Percentiles rank a stretch among this genome's conserved stretches.
Evolutionary conservation across 1,284 basidiomycete species (phyloP).

Genomic region (Ganoderma multipileum): DNA sequence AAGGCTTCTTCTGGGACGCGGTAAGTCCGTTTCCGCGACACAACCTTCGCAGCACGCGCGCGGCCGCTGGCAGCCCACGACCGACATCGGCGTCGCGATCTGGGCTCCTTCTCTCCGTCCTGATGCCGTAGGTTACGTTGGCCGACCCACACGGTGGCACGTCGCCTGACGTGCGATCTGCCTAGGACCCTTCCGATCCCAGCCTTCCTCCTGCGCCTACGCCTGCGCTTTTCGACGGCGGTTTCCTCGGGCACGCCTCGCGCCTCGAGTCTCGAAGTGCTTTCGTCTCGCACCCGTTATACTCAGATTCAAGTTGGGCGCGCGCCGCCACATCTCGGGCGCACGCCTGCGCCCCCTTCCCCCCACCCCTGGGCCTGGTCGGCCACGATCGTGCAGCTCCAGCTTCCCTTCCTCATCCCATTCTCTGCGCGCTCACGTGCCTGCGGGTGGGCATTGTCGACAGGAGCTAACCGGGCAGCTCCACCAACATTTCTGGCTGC

Average conservation of each 20-base stretch:
- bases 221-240: not conserved
- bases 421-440: not conserved
- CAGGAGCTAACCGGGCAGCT: not conserved
- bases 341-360: not conserved
- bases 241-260: not conserved
- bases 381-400: not conserved
- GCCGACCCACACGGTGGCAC: too few relatives aligned
- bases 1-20: not conserved
- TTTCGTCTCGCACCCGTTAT: not conserved
- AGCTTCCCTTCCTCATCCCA: not conserved
- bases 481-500: not conserved
- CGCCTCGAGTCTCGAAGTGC: not conserved
- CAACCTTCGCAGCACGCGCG: not conserved
- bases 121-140: conserved; percentile 1
- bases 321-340: conserved; percentile 4
- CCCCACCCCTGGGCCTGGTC: not conserved
- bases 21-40: not conserved
- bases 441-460: not conserved
- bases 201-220: not conserved
- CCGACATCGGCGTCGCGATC: not conserved
- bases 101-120: not conserved
- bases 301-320: not conserved
- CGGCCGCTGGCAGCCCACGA: too few relatives aligned
- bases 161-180: too few relatives aligned
- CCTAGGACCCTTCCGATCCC: not conserved